Percentiles rank a stretch among this genome's conserved stretches.
Evolutionary conservation across 2,329 filamentous ascomycete genomes (phyloP).

Genomic region (Ophiostoma tasmaniense): DNA sequence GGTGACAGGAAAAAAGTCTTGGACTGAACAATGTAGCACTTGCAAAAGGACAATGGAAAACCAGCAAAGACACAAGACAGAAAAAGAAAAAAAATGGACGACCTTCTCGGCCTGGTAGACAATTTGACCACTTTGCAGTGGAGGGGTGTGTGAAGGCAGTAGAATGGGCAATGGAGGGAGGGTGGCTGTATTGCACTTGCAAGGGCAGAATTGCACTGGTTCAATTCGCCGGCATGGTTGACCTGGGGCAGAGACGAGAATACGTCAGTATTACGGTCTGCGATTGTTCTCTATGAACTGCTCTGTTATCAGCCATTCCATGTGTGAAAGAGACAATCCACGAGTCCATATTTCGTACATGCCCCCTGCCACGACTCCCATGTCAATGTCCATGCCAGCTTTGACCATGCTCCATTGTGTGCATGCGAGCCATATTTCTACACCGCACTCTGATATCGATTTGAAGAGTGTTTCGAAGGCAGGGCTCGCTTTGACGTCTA

Average conservation of each 20-base stretch:
- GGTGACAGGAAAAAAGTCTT: background rate
- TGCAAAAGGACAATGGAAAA: background rate
- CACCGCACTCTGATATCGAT: background rate
- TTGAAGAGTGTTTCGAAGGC: background rate
- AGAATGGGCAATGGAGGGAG: background rate
- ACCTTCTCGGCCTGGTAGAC: background rate
- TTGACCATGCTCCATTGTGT: background rate
- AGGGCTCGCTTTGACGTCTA: constrained; percentile 1
- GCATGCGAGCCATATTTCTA: background rate
- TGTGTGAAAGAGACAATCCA: background rate
- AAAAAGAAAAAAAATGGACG: background rate
- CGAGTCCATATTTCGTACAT: background rate
- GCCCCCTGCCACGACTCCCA: background rate
- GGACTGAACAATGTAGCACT: background rate
- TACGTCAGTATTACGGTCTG: constrained; percentile 5
- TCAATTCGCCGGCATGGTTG: background rate
- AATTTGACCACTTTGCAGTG: background rate
- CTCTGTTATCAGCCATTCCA: background rate
- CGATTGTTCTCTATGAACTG: background rate
- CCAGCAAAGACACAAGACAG: background rate
- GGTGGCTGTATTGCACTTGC: background rate
- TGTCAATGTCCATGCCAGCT: background rate
- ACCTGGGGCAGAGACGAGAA: background rate
- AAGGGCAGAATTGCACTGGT: background rate
- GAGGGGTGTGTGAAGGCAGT: background rate